Percentiles rank a stretch among this genome's conserved stretches.
Conservation (phyloP, 2,329 filamentous ascomycete species). For the Neofusicoccum laricinum region DNA sequence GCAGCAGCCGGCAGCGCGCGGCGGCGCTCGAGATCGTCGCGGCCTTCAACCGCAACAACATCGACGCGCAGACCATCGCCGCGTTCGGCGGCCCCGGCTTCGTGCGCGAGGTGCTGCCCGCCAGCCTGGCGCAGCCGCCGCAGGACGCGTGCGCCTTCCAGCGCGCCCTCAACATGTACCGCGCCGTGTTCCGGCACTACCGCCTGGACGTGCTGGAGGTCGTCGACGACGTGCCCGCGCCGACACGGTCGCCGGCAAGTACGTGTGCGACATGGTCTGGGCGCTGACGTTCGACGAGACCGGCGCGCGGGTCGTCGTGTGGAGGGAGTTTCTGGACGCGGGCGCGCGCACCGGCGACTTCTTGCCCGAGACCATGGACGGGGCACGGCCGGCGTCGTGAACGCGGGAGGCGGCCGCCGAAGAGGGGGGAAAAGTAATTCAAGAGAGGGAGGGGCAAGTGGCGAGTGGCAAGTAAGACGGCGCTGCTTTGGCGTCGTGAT, state of each 20-base stretch:
- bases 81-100: background rate
- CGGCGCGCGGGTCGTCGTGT: background rate
- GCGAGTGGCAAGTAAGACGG: background rate
- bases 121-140: background rate
- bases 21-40: conserved; percentile 6
- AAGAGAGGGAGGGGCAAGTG: too few species aligned
- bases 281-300: conserved; percentile 4
- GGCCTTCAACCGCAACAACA: conserved; percentile 15
- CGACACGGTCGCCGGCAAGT: background rate
- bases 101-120: conserved; percentile 4
- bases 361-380: background rate
- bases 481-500: background rate
- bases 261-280: conserved; percentile 5
- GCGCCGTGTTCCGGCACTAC: conserved; percentile 6
- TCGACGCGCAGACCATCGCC: conserved; percentile 1
- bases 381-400: too few species aligned
- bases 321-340: conserved; percentile 8
- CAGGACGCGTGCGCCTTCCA: conserved; percentile 2
- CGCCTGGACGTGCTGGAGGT: background rate
- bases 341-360: background rate
- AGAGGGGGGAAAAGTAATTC: background rate
- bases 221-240: conserved; percentile 1
- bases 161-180: conserved; percentile 3
- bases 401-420: background rate
- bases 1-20: background rate